Percentiles rank a stretch among this genome's conserved stretches.
phyloP scores from a whole-genome alignment of 1,139 yeast genomes.

The Saccharomyces hybrid region DNA sequence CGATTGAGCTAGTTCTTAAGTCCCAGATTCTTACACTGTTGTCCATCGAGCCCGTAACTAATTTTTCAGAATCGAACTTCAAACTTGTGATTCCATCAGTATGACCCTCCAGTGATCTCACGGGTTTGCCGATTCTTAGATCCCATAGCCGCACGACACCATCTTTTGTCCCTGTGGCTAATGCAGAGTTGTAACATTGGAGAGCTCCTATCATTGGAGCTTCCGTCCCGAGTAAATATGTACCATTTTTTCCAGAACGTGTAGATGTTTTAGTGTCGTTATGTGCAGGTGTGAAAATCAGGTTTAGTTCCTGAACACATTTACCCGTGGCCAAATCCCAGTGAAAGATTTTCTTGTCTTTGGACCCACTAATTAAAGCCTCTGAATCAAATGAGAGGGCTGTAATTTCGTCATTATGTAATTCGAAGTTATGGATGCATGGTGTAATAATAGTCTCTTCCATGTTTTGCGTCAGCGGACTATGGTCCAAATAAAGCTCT shows the following conservation, averaged over 20 bases:
- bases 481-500: constrained; percentile 24
- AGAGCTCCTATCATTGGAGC: constrained; percentile 23
- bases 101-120: constrained; percentile 60
- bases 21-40: constrained; percentile 68
- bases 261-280: not conserved
- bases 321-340: constrained; percentile 85
- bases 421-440: constrained; percentile 44
- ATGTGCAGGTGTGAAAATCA: constrained; percentile 17
- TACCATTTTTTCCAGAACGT: not conserved
- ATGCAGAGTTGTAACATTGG: constrained; percentile 58
- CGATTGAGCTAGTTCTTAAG: constrained; percentile 54
- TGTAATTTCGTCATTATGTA: constrained; percentile 58
- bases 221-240: not conserved
- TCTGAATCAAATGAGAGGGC: constrained; percentile 55
- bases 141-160: constrained; percentile 75
- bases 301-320: constrained; percentile 32
- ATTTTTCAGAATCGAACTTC: constrained; percentile 57
- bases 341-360: constrained; percentile 72
- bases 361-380: constrained; percentile 69
- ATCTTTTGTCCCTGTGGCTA: constrained; percentile 72
- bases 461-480: constrained; percentile 4
- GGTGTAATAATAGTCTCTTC: constrained; percentile 10
- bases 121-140: constrained; percentile 58
- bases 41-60: constrained; percentile 60
- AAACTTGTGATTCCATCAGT: constrained; percentile 61